Evolutionary conservation across 306 rosid species (phyloP).

Genomic region (Citrullus amarus): DNA sequence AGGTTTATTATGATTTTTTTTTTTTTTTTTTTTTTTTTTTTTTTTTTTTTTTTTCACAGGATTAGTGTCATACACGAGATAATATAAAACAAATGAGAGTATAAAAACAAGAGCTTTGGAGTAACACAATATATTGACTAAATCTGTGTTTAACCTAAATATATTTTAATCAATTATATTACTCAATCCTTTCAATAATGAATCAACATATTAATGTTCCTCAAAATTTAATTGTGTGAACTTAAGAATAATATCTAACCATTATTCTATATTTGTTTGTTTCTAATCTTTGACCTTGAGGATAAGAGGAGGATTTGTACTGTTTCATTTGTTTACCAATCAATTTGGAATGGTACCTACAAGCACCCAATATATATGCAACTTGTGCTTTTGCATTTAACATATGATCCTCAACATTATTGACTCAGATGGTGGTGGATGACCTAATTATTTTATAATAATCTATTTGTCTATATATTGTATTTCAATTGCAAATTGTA

Average conservation of each 20-base stretch:
- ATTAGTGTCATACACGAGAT: too few relatives aligned
- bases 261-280: neutral
- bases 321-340: neutral
- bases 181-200: too few relatives aligned
- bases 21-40: too few relatives aligned
- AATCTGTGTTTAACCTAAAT: too few relatives aligned
- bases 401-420: neutral
- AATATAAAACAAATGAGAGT: too few relatives aligned
- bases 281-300: neutral
- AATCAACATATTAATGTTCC: too few relatives aligned
- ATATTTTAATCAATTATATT: too few relatives aligned
- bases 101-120: too few relatives aligned
- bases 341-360: neutral
- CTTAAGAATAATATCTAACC: neutral
- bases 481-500: too few relatives aligned
- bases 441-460: neutral
- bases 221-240: neutral
- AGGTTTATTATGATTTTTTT: too few relatives aligned
- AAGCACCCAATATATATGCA: neutral
- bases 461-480: neutral
- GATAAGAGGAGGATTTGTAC: neutral
- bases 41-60: too few relatives aligned
- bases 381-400: neutral
- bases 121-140: too few relatives aligned
- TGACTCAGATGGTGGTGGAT: neutral